Evolutionary conservation across 2,329 filamentous ascomycete genomes (phyloP).

Genomic region (Scortechinia acanthostroma): DNA sequence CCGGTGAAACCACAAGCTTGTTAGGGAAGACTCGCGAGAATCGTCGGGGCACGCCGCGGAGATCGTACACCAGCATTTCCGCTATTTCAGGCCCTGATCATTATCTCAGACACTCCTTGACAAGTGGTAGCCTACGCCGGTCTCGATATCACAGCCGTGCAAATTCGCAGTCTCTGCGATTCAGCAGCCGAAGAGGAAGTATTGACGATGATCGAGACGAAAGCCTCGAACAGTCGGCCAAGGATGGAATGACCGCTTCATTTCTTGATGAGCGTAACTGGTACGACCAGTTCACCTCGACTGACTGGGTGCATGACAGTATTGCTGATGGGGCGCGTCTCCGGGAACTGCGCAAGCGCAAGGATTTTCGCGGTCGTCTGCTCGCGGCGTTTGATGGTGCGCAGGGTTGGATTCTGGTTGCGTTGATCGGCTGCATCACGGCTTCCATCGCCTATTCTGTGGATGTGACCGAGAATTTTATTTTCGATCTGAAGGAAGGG

Average conservation of each 20-base stretch:
- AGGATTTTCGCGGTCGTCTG: conserved; percentile 76
- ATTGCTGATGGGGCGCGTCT: conserved; percentile 89
- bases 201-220: background rate
- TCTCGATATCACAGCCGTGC: background rate
- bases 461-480: conserved; percentile 42
- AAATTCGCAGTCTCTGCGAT: background rate
- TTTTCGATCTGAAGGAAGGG: conserved; percentile 49
- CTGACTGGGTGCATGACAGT: conserved; percentile 96
- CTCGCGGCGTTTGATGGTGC: conserved; percentile 40
- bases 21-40: background rate
- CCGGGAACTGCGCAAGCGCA: conserved; percentile 73
- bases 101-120: background rate
- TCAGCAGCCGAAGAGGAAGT: background rate
- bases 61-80: background rate
- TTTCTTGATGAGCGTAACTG: conserved; percentile 82
- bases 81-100: too few species aligned
- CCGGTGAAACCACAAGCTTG: background rate
- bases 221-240: background rate
- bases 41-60: background rate
- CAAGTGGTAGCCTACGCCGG: background rate
- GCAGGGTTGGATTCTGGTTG: conserved; percentile 46
- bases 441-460: conserved; percentile 46
- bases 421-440: conserved; percentile 42
- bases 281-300: conserved; percentile 98
- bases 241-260: background rate